Base-by-base conservation (phyloP, 257 asterid species). In the Solanum commersonii region DNA sequence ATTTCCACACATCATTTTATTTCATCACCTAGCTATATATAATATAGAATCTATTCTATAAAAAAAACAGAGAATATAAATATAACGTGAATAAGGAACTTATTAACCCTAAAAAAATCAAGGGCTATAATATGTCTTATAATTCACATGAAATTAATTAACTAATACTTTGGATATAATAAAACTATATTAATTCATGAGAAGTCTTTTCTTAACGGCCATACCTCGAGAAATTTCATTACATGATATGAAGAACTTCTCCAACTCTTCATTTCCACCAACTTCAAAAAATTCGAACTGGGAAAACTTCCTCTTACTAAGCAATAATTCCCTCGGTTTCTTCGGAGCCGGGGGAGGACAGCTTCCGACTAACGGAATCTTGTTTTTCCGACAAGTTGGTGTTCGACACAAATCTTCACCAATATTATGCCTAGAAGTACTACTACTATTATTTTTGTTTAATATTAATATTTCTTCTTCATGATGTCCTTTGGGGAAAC, bases 341-440 rank as follows among this genome's bases (percentile, higher is more conserved):
- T 72, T 89, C 4, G 92, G 93, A 0, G 93, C 91, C 1, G 89
- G 82, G 11, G 93, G 93, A 82, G 85, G 85, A 20, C 92, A 90
- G 60, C 79, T 91, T 34, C 79, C 79, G 11, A 40, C 60, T 5
- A 40, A 73, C 22, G 92, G 90, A 87, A 91, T 89, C 88, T 87
- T 90, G 22, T 88, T 87, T 23, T 90, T 88, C 33, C 77, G 78
- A 12, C 88, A 46, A 7, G 88, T 81, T 33, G 93, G 93, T 2
- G 93, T 89, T 79, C 85, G 87, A 79, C 89, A 91, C 18, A 81
- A 65, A 12, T 52, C 88, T 10, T 85, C 87, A 6, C 83, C 93
- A 59, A 35, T 89, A 23, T 37, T 23, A 46, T 33, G 38, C 35
- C 38, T 78, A 8, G 25, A 25, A 42, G 38, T n/a, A 6, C 25